phyloP scores from a whole-genome alignment of 2,329 filamentous ascomycete species.

The Paecilomyces dactylethromorphus region DNA sequence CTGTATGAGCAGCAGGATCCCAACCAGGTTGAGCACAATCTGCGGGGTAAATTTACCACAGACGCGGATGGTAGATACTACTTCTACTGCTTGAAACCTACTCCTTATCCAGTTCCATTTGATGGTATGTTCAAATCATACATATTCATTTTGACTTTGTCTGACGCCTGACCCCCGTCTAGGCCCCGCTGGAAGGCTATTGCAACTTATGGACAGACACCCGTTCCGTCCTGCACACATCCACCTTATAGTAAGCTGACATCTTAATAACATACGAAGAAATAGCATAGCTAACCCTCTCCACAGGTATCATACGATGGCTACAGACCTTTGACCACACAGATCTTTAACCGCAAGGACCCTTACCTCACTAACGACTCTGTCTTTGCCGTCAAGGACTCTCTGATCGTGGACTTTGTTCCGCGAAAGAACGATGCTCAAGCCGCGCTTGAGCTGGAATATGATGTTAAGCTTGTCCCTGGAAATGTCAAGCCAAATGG shows the following conservation, averaged over 20 bases:
- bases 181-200: constrained; percentile 52
- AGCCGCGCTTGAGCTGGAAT: constrained; percentile 48
- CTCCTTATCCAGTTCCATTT: constrained; percentile 49
- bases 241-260: constrained; percentile 27
- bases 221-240: constrained; percentile 59
- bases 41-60: constrained; percentile 66
- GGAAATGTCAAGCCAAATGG: neutral
- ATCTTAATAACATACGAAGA: neutral
- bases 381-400: constrained; percentile 56
- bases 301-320: constrained; percentile 47
- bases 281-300: neutral
- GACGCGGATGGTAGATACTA: constrained; percentile 58
- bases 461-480: constrained; percentile 43
- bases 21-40: constrained; percentile 64
- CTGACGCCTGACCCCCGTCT: neutral
- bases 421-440: constrained; percentile 45
- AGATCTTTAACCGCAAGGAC: constrained; percentile 66
- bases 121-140: constrained; percentile 33
- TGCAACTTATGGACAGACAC: constrained; percentile 55
- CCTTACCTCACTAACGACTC: constrained; percentile 55
- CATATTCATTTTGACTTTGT: neutral
- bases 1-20: constrained; percentile 68
- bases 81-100: constrained; percentile 56
- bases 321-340: constrained; percentile 66
- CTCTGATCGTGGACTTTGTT: constrained; percentile 51